These are phyloP conservation scores for Golovinomyces cichoracearum DNA, from an alignment of 2,329 filamentous ascomycete species.

Conservation along the genomic window DNA sequence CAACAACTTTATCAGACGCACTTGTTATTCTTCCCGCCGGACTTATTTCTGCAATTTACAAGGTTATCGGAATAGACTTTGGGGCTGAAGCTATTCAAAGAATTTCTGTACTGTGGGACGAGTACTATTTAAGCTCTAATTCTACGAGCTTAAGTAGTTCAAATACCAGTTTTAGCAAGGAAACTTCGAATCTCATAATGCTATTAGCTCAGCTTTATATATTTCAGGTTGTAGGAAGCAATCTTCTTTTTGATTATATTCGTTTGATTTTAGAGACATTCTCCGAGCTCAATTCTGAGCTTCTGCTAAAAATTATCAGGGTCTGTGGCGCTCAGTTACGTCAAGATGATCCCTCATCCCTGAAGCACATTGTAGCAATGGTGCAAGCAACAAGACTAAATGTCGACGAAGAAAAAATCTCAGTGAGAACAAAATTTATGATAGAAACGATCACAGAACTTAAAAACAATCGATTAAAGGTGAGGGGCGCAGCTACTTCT, in stretches of 20 bases:
- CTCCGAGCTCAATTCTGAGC: conserved; percentile 65
- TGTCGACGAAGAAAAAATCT: conserved; percentile 42
- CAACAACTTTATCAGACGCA: conserved; percentile 55
- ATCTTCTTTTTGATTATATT: conserved; percentile 75
- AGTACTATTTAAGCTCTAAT: conserved; percentile 25
- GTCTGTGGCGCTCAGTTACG: conserved; percentile 60
- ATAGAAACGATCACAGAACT: conserved; percentile 85
- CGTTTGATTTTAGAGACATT: conserved; percentile 48
- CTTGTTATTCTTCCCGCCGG: conserved; percentile 78
- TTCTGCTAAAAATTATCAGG: conserved; percentile 62
- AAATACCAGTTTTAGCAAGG: conserved; percentile 23
- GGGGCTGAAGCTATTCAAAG: conserved; percentile 65
- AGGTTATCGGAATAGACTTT: conserved; percentile 65
- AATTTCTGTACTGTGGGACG: conserved; percentile 49
- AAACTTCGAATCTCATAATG: conserved; percentile 51
- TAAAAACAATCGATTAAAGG: conserved; percentile 79
- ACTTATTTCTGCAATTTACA: conserved; percentile 71
- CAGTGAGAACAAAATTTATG: conserved; percentile 87
- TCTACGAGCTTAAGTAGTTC: conserved; percentile 15
- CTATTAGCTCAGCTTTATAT: conserved; percentile 73
- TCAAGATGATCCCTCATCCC: conserved; percentile 61
- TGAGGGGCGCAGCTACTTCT: conserved; percentile 40
- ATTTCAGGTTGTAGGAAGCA: conserved; percentile 63
- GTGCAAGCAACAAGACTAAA: conserved; percentile 47
- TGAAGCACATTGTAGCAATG: conserved; percentile 68